Percentiles rank a stretch among this genome's conserved stretches.
These are phyloP conservation scores for Diaporthe destruens DNA, from an alignment of 2,329 filamentous ascomycete species.

Conservation along the genomic window DNA sequence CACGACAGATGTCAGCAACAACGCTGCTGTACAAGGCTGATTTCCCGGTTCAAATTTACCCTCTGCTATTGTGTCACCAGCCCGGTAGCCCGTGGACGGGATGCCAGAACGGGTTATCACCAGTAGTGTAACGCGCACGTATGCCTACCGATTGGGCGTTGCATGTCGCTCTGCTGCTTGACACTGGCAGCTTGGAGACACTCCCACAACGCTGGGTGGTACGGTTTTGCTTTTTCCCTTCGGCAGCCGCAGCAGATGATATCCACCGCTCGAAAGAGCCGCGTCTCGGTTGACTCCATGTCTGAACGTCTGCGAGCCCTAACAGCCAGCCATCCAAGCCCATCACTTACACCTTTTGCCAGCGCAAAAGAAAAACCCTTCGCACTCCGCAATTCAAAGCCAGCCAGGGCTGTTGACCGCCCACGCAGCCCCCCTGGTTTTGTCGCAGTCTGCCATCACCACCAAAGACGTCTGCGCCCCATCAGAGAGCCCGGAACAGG, in stretches of 20 bases:
- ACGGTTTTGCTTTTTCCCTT: slow-evolving; percentile 30
- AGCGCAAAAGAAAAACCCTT: slow-evolving; percentile 10
- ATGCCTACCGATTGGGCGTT: slow-evolving; percentile 25
- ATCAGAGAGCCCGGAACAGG: background rate
- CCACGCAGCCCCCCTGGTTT: background rate
- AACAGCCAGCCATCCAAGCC: slow-evolving; percentile 15
- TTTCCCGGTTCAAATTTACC: background rate
- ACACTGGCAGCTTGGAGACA: slow-evolving; percentile 2
- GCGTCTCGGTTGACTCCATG: slow-evolving; percentile 34
- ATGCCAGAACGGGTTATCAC: slow-evolving; percentile 14
- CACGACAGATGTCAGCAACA: slow-evolving; percentile 37
- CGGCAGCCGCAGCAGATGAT: background rate
- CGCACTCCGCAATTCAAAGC: slow-evolving; percentile 8
- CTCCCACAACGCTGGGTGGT: slow-evolving; percentile 4
- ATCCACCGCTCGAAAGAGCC: slow-evolving; percentile 27
- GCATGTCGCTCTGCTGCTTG: slow-evolving; percentile 20
- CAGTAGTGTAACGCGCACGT: background rate
- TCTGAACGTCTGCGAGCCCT: slow-evolving; percentile 20
- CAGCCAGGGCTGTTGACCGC: background rate
- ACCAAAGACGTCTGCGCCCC: background rate
- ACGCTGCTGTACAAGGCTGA: slow-evolving; percentile 9
- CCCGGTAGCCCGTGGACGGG: background rate
- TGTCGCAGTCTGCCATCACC: slow-evolving; percentile 14
- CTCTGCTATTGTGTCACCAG: background rate
- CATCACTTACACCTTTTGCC: background rate